Evolutionary conservation across 805 yeast genomes (phyloP).

Genomic region (Candida boidinii): DNA sequence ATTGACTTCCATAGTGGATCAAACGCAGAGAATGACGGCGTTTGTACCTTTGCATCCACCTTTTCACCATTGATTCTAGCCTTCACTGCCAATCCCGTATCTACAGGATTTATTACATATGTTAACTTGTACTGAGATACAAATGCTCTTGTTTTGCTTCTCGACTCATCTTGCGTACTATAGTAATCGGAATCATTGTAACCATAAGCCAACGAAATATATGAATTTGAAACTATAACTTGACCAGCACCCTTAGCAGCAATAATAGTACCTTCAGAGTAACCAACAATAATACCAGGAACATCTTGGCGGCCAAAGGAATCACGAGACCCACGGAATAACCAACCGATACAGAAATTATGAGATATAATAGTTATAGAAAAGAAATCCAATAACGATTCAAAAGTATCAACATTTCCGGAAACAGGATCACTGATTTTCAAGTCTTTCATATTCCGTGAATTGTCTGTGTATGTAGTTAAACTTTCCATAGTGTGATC

Average conservation of each 20-base stretch:
- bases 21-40: conserved; percentile 45
- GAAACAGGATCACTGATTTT: not conserved
- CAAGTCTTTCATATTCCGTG: not conserved
- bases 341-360: conserved; percentile 72
- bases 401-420: conserved; percentile 8
- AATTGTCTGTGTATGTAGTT: not conserved
- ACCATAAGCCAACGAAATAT: conserved; percentile 65
- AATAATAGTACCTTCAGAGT: conserved; percentile 61
- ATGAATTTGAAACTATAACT: conserved; percentile 60
- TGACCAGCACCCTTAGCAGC: conserved; percentile 57
- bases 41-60: conserved; percentile 55
- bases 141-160: conserved; percentile 49
- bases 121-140: conserved; percentile 56
- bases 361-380: conserved; percentile 53
- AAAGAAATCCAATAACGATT: conserved; percentile 25
- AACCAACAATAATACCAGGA: conserved; percentile 77
- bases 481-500: conserved; percentile 3
- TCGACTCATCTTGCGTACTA: conserved; percentile 33
- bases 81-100: conserved; percentile 28
- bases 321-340: conserved; percentile 40
- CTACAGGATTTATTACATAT: conserved; percentile 25
- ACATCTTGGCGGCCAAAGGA: conserved; percentile 1
- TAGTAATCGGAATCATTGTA: conserved; percentile 34
- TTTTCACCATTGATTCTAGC: conserved; percentile 58
- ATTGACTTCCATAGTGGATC: conserved; percentile 44